A percentile compares a stretch with the other conserved stretches of the same genome.
Conservation (phyloP, 2,329 filamentous ascomycete genomes). For the Hypoxylon sp. region DNA sequence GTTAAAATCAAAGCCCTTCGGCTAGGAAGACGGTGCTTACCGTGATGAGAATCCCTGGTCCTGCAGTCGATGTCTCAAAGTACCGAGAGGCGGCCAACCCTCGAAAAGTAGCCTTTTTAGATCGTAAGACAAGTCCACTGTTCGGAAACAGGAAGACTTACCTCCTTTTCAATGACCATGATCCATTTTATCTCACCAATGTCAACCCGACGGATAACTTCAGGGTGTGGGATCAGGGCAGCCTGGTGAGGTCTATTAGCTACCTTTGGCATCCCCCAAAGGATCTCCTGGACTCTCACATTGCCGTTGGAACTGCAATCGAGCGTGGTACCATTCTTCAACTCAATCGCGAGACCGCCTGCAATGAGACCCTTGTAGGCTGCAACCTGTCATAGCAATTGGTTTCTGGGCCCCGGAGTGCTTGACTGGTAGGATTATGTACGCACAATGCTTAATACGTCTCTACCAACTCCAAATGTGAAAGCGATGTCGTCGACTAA, state of each 20-base stretch:
- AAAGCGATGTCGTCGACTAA: conserved; percentile 82
- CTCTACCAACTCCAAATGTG: conserved; percentile 75
- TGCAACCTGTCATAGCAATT: conserved; percentile 68
- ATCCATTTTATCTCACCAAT: conserved; percentile 72
- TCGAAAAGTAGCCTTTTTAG: conserved; percentile 77
- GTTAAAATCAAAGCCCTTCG: neutral
- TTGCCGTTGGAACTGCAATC: conserved; percentile 51
- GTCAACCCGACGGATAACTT: conserved; percentile 65
- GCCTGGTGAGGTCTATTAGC: conserved; percentile 61
- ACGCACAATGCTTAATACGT: conserved; percentile 78
- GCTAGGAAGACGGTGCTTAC: conserved; percentile 57
- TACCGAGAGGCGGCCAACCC: conserved; percentile 72
- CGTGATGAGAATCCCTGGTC: conserved; percentile 77
- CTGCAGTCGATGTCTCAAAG: conserved; percentile 64
- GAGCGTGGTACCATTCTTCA: conserved; percentile 51
- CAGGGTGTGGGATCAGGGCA: conserved; percentile 70
- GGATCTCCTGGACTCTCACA: conserved; percentile 46
- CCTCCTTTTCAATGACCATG: conserved; percentile 85
- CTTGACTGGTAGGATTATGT: neutral
- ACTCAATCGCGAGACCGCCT: conserved; percentile 66
- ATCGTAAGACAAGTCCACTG: conserved; percentile 35
- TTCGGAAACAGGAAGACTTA: conserved; percentile 49
- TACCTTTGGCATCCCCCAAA: conserved; percentile 11
- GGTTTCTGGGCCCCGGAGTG: neutral
- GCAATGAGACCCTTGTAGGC: conserved; percentile 79